Conservation (phyloP, 1,284 basidiomycete species). For the Ceratobasidium sp. region DNA sequence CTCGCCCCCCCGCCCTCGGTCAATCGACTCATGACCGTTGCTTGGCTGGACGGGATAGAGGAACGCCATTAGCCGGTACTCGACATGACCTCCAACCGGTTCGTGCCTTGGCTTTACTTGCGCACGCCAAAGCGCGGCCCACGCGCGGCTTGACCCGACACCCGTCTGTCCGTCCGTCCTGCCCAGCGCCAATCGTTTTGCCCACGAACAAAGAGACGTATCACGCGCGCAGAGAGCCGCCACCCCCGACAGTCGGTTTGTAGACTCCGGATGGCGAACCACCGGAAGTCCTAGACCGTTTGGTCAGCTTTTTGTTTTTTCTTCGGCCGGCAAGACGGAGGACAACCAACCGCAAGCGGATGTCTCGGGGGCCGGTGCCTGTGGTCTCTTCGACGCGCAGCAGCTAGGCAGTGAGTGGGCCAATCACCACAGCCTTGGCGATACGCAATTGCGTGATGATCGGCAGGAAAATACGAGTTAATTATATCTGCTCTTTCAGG, state of each 20-base stretch:
- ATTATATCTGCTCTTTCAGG: neutral
- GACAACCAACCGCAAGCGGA: neutral
- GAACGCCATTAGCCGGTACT: no score
- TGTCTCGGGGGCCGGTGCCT: neutral
- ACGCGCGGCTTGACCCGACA: no score
- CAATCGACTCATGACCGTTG: neutral
- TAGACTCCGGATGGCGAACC: neutral
- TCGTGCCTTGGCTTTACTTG: no score
- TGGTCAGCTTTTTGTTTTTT: no score
- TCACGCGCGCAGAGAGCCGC: conserved; percentile 1
- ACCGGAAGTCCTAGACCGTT: conserved; percentile 2
- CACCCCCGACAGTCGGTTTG: neutral
- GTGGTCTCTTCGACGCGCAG: neutral
- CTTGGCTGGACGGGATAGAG: no score
- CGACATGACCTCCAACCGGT: no score
- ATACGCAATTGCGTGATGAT: neutral
- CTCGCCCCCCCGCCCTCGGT: neutral
- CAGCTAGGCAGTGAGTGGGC: no score
- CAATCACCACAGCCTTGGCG: conserved; percentile 20
- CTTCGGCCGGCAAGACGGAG: neutral
- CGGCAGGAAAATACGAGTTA: neutral
- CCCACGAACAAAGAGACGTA: neutral
- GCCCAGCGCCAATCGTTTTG: conserved; percentile 11
- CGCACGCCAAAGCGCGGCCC: no score
- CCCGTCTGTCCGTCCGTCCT: no score